Evolutionary conservation across 2,329 filamentous ascomycete species (phyloP), one percentile per base, ranked within the genome.

Genomic region (Nemania bipapillata): DNA sequence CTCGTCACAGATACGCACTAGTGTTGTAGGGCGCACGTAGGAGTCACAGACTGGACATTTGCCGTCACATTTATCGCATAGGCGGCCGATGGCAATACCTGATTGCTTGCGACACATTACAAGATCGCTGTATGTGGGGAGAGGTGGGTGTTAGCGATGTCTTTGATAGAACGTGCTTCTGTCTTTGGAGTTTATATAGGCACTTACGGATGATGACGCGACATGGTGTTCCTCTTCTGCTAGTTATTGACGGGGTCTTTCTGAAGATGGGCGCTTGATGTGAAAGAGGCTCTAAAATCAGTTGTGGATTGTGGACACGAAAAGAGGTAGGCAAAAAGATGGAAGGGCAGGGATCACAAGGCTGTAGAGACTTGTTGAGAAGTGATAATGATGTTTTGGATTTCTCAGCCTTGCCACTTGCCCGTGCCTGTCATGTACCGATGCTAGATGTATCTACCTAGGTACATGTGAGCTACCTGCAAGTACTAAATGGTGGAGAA

Each of bases 51-150:
- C 94, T 73, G 96, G 96, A 79, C 96, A 99, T 86, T 99, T 99
- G 82, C 96, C 96, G 84, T 99, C 96, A 86, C 96, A 99, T 85
- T 99, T 99, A 85, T 99, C 96, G 87, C 96, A 99, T 79, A 99
- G 92, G 65, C 96, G 94, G 80, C 96, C 96, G 87, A 99, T 97
- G 77, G 94, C 92, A 80, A 98, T 97, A 83, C 96, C 96, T 69
- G 95, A 87, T 81, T 97, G 95, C 85, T 99, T 99, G 85, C 95
- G 94, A 89, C 96, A 99, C 95, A 98, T 98, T 77, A 99, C 96
- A 75, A 99, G 91, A 86, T 99, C 96, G 82, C 91, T 93, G 79
- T 52, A 28, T 28, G 56, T 52, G 40, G 54, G 15, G 55, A 37
- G 63, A 68, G 74, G 58, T 66, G 67, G 49, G 32, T 17, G 67